Conservation (phyloP, 2,329 filamentous ascomycete species). For the Macrophomina phaseolina region DNA sequence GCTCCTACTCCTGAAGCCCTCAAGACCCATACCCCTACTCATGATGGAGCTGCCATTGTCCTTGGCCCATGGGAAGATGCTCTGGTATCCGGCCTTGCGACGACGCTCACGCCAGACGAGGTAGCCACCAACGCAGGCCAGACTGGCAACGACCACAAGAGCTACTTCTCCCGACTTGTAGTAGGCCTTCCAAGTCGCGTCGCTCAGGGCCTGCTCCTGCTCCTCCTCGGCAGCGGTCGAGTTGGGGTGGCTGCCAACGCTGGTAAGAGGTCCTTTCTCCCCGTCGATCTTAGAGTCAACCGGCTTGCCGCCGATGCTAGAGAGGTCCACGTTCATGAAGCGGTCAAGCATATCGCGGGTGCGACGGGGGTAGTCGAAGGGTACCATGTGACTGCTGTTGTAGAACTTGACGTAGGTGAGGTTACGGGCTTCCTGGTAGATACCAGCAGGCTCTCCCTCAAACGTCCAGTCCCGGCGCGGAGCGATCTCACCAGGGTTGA, state of each 20-base stretch:
- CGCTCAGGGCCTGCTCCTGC: conserved; percentile 75
- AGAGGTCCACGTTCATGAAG: conserved; percentile 92
- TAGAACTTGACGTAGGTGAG: conserved; percentile 95
- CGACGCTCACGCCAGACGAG: conserved; percentile 65
- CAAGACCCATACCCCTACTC: conserved; percentile 51
- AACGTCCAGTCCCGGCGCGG: conserved; percentile 95
- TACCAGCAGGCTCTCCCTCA: conserved; percentile 83
- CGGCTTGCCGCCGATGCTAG: conserved; percentile 79
- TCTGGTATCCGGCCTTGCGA: conserved; percentile 51
- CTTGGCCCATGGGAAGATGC: conserved; percentile 38
- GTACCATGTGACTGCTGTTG: conserved; percentile 98
- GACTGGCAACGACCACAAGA: conserved; percentile 78
- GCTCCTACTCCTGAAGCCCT: conserved; percentile 54
- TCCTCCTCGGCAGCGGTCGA: conserved; percentile 70
- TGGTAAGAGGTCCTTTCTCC: conserved; percentile 78
- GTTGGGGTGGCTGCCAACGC: conserved; percentile 75
- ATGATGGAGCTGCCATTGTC: conserved; percentile 51
- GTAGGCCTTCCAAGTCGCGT: conserved; percentile 88
- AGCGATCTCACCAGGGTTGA: conserved; percentile 84
- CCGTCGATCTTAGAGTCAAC: conserved; percentile 83
- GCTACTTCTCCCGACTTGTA: conserved; percentile 85
- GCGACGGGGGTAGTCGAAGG: conserved; percentile 86
- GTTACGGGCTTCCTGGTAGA: conserved; percentile 94
- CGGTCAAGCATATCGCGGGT: conserved; percentile 96
- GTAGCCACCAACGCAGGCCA: conserved; percentile 76